Evolutionary conservation across 768 basidiomycete species (phyloP), one percentile per base, ranked within the genome.

Genomic region (Kwoniella bestiolae): DNA sequence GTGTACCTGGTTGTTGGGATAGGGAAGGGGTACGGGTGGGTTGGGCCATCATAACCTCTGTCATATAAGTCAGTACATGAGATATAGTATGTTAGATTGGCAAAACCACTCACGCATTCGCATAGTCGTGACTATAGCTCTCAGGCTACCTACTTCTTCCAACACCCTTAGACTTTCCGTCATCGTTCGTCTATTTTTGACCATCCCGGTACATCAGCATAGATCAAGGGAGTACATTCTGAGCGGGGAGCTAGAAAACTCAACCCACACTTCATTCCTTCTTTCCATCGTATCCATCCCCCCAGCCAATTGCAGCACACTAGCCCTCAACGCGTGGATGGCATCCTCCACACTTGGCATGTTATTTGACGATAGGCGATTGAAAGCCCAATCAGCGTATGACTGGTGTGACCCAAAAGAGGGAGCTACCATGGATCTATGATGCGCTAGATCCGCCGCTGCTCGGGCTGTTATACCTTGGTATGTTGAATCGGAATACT

Each of bases 21-120:
- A 56, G 34, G 9, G 41, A 46, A 25, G 63, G 18, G 1, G 55
- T n/a, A 26, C 45, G 31, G n/a, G 55, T 29, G 3, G 68, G 68
- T 45, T 70, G 69, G 28, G 71, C 69, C 52, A 67, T 69, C 74
- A 76, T 76, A 7, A 73, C 72, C 63, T 76, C 74, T 75, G 26
- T 5, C 29, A 25, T 32, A 46, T n/a, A 56, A 41, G 12, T 11
- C 38, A 41, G 41, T 31, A 29, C 12, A 34, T 46, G 4, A 31
- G 9, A 55, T 55, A 55, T 18, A 55, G 52, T 55, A 8, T 8
- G 8, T 8, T 41, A 41, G 38, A 41, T 41, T 47, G 46, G 11
- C 46, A n/a, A 23, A 47, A 11, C 25, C 8, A 72, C 75, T 66
- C 53, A 76, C 75, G 75, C 68, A 71, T 70, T 45, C 75, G 26